Percentiles rank a stretch among this genome's conserved stretches.
Conservation (phyloP, 169 alveolate species). For the Eimeria sp. region DNA sequence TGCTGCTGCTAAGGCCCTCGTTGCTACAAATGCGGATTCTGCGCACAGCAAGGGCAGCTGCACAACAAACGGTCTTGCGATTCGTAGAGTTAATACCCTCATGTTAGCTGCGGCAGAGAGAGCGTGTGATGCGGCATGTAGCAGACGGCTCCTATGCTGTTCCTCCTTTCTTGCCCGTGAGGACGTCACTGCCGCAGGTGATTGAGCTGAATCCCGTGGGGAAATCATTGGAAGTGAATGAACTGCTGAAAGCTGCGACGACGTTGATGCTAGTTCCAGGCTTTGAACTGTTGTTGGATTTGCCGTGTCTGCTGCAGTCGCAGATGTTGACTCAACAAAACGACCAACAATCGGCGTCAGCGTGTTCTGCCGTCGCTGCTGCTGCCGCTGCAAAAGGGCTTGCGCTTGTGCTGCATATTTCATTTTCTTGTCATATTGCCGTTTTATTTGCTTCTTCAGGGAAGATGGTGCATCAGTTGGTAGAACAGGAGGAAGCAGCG, state of each 20-base stretch:
- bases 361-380: neutral
- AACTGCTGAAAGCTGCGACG: neutral
- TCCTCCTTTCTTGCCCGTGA: conserved; percentile 9
- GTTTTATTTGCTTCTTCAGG: conserved; percentile 25
- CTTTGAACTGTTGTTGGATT: neutral
- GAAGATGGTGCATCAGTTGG: conserved; percentile 8
- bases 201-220: neutral
- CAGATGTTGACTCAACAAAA: neutral
- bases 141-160: conserved; percentile 18
- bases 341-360: neutral
- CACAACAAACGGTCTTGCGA: conserved; percentile 32
- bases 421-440: conserved; percentile 9
- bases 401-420: conserved; percentile 16
- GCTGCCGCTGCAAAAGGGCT: neutral
- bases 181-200: neutral
- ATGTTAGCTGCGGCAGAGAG: conserved; percentile 24
- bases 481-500: conserved; percentile 9
- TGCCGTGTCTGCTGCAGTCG: neutral
- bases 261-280: neutral
- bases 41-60: conserved; percentile 62
- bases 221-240: neutral
- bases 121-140: neutral
- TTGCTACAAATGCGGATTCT: neutral
- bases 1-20: neutral
- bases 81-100: conserved; percentile 25